These are phyloP conservation scores for Apiotrichum montevideense DNA, from an alignment of 1,284 basidiomycete species.

Conservation along the genomic window DNA sequence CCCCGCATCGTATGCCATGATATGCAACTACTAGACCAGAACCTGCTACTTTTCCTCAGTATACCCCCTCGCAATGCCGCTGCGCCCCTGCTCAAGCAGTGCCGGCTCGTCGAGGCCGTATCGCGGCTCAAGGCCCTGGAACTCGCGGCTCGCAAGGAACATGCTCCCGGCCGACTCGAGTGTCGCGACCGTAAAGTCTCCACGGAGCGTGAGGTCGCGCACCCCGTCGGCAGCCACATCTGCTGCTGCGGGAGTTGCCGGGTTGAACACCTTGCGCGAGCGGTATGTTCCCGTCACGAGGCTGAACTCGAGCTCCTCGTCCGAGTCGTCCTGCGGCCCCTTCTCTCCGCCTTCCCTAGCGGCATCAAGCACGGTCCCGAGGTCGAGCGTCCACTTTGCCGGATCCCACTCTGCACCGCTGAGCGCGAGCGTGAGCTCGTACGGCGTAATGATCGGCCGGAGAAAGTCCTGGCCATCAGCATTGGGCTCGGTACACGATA, in stretches of 20 bases:
- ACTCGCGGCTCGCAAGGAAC: conserved; percentile 54
- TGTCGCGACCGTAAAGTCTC: conserved; percentile 53
- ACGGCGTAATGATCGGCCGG: conserved; percentile 88
- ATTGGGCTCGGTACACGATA: no score
- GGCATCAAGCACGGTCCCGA: conserved; percentile 28
- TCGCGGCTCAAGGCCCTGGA: conserved; percentile 75
- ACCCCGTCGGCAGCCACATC: conserved; percentile 12
- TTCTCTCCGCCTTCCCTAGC: conserved; percentile 17
- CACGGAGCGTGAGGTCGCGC: conserved; percentile 55
- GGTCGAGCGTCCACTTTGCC: conserved; percentile 56
- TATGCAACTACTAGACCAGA: no score
- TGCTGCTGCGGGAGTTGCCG: conserved; percentile 1
- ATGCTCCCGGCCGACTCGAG: conserved; percentile 65
- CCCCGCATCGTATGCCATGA: no score
- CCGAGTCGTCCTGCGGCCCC: conserved; percentile 6
- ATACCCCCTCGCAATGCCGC: conserved; percentile 49
- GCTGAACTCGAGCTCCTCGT: conserved; percentile 74
- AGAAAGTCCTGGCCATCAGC: conserved; percentile 64
- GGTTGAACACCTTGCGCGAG: conserved; percentile 47
- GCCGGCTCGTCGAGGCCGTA: conserved; percentile 74
- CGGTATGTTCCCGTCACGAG: conserved; percentile 81
- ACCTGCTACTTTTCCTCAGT: no score
- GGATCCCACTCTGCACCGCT: conserved; percentile 62
- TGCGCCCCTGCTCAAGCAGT: conserved; percentile 77
- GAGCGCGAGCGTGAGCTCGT: conserved; percentile 80